phyloP scores from a whole-genome alignment of 768 basidiomycete genomes.

The Leucocoprinus leucothites region DNA sequence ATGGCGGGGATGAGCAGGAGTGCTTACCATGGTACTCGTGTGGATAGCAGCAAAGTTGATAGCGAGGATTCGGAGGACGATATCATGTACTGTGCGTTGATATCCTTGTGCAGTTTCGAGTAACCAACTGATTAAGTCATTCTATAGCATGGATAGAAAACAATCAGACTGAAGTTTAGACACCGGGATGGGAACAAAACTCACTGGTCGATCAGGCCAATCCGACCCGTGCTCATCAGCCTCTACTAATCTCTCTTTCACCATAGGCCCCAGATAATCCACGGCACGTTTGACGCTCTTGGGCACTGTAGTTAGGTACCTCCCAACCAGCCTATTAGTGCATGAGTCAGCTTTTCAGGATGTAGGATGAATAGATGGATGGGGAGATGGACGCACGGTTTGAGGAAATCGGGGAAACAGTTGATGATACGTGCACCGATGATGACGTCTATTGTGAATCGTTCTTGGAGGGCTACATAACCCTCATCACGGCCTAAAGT shows the following conservation, averaged over 20 bases:
- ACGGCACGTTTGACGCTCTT: conserved; percentile 4
- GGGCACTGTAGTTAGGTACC: conserved; percentile 19
- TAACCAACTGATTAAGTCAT: conserved; percentile 20
- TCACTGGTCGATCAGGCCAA: conserved; percentile 30
- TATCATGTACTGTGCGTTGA: conserved; percentile 18
- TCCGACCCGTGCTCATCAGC: conserved; percentile 17
- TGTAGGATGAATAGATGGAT: too few species aligned
- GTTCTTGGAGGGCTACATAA: conserved; percentile 20
- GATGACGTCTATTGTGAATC: conserved; percentile 19
- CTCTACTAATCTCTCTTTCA: conserved; percentile 13
- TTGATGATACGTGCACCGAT: conserved; percentile 19
- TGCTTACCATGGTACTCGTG: conserved; percentile 34
- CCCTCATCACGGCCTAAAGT: conserved; percentile 20
- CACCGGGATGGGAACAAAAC: neutral
- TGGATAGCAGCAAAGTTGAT: conserved; percentile 42
- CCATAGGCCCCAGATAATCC: conserved; percentile 10
- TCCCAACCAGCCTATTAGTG: conserved; percentile 20
- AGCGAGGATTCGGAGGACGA: conserved; percentile 27
- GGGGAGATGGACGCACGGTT: conserved; percentile 20
- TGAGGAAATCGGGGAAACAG: conserved; percentile 19
- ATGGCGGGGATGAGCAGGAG: too few species aligned
- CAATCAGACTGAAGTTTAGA: too few species aligned
- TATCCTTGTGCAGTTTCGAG: conserved; percentile 23
- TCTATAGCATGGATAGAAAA: too few species aligned
- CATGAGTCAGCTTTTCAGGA: too few species aligned